Percentiles rank a stretch among this genome's conserved stretches.
These are phyloP conservation scores for Metahyphopichia silvanorum DNA, from an alignment of 805 yeast genomes.

Conservation along the genomic window DNA sequence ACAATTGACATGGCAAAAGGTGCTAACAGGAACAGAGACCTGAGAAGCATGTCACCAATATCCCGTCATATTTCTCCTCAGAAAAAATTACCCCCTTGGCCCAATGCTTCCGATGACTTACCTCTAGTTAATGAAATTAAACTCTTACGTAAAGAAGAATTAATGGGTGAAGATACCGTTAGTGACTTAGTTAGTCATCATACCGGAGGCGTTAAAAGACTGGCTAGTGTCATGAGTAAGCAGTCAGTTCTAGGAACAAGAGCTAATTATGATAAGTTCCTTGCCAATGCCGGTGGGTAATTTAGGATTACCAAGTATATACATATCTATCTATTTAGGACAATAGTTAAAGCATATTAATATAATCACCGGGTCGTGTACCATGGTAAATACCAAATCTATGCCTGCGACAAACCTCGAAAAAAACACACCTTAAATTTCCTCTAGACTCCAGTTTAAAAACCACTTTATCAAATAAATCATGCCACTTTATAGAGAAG, in stretches of 20 bases:
- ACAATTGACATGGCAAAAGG: conserved; percentile 1
- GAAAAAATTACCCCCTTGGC: conserved; percentile 17
- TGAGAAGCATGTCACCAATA: background rate
- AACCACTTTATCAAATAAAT: too few relatives aligned
- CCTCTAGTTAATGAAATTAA: conserved; percentile 36
- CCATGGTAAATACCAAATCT: too few relatives aligned
- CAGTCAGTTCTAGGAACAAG: conserved; percentile 38
- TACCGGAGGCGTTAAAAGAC: conserved; percentile 15
- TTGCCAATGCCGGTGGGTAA: too few relatives aligned
- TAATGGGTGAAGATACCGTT: conserved; percentile 4
- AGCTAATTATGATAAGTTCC: conserved; percentile 33
- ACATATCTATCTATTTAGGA: too few relatives aligned
- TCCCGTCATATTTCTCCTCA: background rate
- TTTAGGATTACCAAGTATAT: too few relatives aligned
- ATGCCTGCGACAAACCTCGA: too few relatives aligned
- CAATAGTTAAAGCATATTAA: too few relatives aligned
- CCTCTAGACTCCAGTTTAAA: too few relatives aligned
- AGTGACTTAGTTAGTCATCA: background rate
- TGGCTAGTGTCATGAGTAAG: conserved; percentile 28
- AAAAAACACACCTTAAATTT: too few relatives aligned
- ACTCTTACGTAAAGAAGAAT: conserved; percentile 14
- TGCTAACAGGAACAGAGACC: background rate
- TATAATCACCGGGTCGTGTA: too few relatives aligned
- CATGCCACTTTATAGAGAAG: conserved; percentile 46
- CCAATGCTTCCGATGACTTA: conserved; percentile 24